phyloP scores from a whole-genome alignment of 2,329 filamentous ascomycete species.

The Diatrype stigma region DNA sequence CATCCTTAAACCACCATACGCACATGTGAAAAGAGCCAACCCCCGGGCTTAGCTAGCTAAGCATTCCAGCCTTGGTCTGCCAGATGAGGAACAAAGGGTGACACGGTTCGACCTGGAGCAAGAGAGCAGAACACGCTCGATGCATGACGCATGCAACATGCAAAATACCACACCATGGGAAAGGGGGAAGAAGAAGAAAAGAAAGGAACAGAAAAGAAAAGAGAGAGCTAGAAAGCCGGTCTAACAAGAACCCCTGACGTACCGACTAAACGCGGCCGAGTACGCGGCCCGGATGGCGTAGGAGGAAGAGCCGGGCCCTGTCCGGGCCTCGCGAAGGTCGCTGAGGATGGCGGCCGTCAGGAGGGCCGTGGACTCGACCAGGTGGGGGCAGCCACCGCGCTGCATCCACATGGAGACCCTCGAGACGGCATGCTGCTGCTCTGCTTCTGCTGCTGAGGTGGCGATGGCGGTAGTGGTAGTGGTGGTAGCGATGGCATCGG shows the following conservation, averaged over 20 bases:
- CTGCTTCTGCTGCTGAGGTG: constrained; percentile 11
- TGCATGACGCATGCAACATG: too few species aligned
- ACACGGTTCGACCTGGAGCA: too few species aligned
- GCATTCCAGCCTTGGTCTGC: too few species aligned
- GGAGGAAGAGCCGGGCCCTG: constrained; percentile 34
- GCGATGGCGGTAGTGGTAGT: background rate
- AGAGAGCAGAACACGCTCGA: too few species aligned
- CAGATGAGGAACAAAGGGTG: too few species aligned
- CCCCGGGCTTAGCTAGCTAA: too few species aligned
- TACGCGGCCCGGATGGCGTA: constrained; percentile 68
- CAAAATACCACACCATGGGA: too few species aligned
- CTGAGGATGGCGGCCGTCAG: constrained; percentile 65
- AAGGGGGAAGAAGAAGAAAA: background rate
- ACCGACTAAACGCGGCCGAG: constrained; percentile 71
- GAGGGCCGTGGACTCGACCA: constrained; percentile 74
- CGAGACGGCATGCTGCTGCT: constrained; percentile 48
- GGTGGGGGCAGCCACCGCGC: constrained; percentile 69
- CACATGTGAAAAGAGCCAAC: too few species aligned
- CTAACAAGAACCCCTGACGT: constrained; percentile 27
- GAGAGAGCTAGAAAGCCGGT: background rate
- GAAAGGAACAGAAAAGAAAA: background rate
- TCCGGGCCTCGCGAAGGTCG: constrained; percentile 43
- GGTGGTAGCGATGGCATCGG: background rate
- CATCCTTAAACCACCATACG: too few species aligned
- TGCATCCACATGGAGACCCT: constrained; percentile 66